Conservation (phyloP, 208 protist species). For the Trypanosoma mega region DNA sequence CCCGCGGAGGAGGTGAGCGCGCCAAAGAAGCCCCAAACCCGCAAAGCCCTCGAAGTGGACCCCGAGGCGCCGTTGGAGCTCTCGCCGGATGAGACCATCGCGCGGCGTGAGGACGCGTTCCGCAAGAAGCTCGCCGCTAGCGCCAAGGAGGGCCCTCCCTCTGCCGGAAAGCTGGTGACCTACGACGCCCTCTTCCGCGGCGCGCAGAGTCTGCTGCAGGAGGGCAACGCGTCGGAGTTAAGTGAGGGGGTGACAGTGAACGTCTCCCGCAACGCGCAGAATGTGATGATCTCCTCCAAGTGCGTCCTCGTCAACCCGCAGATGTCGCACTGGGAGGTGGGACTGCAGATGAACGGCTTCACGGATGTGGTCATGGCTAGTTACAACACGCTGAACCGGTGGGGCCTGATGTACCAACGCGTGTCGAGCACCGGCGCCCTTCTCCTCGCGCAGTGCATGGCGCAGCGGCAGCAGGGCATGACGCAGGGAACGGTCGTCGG, state of each 20-base stretch:
- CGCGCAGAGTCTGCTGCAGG: constrained; percentile 58
- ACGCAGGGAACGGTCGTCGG: constrained; percentile 77
- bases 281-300: constrained; percentile 84
- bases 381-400: constrained; percentile 86
- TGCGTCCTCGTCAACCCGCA: constrained; percentile 75
- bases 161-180: constrained; percentile 44
- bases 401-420: constrained; percentile 88
- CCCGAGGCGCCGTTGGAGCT: constrained; percentile 70
- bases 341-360: constrained; percentile 90
- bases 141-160: constrained; percentile 47
- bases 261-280: constrained; percentile 73
- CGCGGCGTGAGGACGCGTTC: constrained; percentile 49
- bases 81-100: constrained; percentile 31
- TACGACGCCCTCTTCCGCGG: constrained; percentile 82
- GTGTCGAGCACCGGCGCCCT: constrained; percentile 68
- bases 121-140: constrained; percentile 77
- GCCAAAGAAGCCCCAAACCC: constrained; percentile 29
- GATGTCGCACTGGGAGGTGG: constrained; percentile 85
- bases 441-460: constrained; percentile 85
- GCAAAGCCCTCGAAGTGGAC: constrained; percentile 67
- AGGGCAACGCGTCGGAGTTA: constrained; percentile 63
- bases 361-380: constrained; percentile 73
- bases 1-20: constrained; percentile 26
- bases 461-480: constrained; percentile 81
- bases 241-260: constrained; percentile 78